Conservation (phyloP, 805 yeast species). For the Jamesozyma lodderae region DNA sequence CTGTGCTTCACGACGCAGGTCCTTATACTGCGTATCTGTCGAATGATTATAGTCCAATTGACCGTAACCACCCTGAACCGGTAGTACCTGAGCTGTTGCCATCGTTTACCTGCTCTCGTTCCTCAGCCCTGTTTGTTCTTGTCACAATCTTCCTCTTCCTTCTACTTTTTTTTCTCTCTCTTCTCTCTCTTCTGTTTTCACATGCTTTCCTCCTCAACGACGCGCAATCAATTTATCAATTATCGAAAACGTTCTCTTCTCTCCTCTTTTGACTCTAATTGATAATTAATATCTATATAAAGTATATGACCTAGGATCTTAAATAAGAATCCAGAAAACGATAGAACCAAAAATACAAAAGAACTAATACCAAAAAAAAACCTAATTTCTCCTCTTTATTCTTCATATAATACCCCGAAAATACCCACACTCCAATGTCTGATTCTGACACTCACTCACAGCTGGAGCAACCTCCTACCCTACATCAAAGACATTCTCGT, state of each 20-base stretch:
- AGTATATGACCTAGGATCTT: too few species aligned
- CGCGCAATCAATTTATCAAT: too few species aligned
- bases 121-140: background rate
- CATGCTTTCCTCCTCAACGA: background rate
- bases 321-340: too few species aligned
- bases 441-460: background rate
- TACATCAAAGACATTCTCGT: background rate
- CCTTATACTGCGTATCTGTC: constrained; percentile 52
- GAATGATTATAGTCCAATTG: constrained; percentile 63
- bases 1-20: constrained; percentile 60
- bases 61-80: background rate
- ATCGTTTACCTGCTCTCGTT: background rate
- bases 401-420: too few species aligned
- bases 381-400: too few species aligned
- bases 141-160: background rate
- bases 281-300: too few species aligned
- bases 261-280: too few species aligned
- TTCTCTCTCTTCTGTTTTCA: background rate
- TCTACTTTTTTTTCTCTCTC: background rate
- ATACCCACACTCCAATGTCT: background rate
- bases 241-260: too few species aligned
- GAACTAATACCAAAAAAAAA: too few species aligned
- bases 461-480: background rate
- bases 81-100: background rate
- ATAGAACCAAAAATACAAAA: too few species aligned